Evolutionary conservation across 371 early-diverging fungal genomes (phyloP), one percentile per base, ranked within the genome.

Genomic region (Mucor circinelloides): DNA sequence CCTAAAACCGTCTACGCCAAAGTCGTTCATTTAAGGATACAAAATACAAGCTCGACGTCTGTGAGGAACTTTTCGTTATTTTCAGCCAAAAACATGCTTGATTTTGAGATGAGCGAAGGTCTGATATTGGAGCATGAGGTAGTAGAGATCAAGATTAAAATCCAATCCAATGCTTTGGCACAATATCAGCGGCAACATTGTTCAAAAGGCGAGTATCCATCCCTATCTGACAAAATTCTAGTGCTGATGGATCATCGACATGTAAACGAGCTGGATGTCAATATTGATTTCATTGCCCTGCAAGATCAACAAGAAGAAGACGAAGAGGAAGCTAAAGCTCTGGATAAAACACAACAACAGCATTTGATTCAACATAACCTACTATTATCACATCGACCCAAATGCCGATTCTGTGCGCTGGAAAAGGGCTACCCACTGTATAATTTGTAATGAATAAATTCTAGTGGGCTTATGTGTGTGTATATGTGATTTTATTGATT

Each of bases 371-470:
- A 52, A 4, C 23, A 52, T 3, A 25, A 23, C 10, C 12, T 52
- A 5, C 13, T 25, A 15, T n/a, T 48, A 46, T 23, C 50, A n/a
- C 42, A 36, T 57, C 60, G 66, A 50, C 70, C 70, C 5, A 61
- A 70, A 57, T 70, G 70, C 31, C 55, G 54, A 6, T 70, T 44
- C 27, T 70, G 70, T 61, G 66, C 66, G 8, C 23, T 70, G 28
- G 70, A 70, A 65, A 60, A 64, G 40, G 70, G 70, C 27, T 70
- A 60, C 46, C 66, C 70, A 34, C 21, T 59, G 36, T 54, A 69
- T 46, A 52, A 21, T 25, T 46, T 30, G 48, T 48, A 60, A 46
- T 55, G 15, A 60, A 25, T 32, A 36, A 40, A 40, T 40, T 40
- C 40, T 17, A 40, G 40, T 17, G 4, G 42, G 42, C 5, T 34